A percentile compares a stretch with the other conserved stretches of the same genome.
Evolutionary conservation across 805 yeast species (phyloP).

Genomic region (Helenozyma rhizophorensis): DNA sequence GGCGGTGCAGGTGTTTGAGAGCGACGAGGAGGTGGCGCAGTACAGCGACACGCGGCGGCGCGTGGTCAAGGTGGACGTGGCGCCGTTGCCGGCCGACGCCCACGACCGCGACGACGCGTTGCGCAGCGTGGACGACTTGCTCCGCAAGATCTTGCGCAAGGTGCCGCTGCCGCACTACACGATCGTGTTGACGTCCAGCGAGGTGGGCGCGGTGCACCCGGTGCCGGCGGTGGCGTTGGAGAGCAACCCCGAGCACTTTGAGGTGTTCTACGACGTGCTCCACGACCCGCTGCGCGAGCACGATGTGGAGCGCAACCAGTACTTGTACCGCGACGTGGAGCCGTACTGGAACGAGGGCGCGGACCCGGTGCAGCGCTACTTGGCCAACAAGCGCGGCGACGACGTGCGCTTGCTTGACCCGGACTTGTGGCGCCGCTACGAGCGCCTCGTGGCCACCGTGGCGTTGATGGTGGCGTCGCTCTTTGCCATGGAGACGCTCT

Average conservation of each 20-base stretch:
- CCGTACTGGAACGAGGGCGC: constrained; percentile 15
- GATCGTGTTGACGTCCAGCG: constrained; percentile 47
- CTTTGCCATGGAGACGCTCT: constrained; percentile 13
- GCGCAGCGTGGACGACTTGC: constrained; percentile 38
- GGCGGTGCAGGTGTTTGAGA: constrained; percentile 33
- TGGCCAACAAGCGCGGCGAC: constrained; percentile 25
- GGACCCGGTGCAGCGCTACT: constrained; percentile 28
- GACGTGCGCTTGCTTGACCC: constrained; percentile 40
- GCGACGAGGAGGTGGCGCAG: constrained; percentile 44
- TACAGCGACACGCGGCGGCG: constrained; percentile 64
- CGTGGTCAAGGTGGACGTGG: constrained; percentile 55
- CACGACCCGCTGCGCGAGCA: constrained; percentile 44
- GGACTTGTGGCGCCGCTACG: constrained; percentile 49
- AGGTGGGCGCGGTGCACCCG: constrained; percentile 24
- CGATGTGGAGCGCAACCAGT: constrained; percentile 55
- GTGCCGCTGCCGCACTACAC: constrained; percentile 73
- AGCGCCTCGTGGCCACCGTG: constrained; percentile 40
- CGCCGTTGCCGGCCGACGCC: constrained; percentile 35
- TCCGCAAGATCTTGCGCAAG: constrained; percentile 56
- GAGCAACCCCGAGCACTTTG: constrained; percentile 28
- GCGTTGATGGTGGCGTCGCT: constrained; percentile 20
- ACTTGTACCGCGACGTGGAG: constrained; percentile 23
- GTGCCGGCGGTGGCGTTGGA: constrained; percentile 25
- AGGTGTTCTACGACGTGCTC: constrained; percentile 55
- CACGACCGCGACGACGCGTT: constrained; percentile 26